These are phyloP conservation scores for Aspergillus cavernicola DNA, from an alignment of 495 filamentous ascomycete species.

Conservation along the genomic window DNA sequence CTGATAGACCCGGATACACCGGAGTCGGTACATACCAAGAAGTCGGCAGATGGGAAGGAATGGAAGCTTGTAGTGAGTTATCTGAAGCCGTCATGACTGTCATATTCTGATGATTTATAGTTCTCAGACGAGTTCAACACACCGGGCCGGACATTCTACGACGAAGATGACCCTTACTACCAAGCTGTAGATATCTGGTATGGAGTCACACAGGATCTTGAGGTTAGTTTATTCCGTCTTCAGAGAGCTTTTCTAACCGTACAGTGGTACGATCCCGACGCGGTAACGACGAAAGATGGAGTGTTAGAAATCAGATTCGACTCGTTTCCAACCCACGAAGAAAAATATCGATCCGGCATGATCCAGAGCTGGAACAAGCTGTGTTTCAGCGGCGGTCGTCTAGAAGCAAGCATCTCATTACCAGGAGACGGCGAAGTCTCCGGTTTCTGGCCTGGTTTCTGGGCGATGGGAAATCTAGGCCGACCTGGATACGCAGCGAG, in stretches of 20 bases:
- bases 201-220: constrained; percentile 71
- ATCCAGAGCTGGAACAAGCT: constrained; percentile 78
- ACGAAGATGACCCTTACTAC: constrained; percentile 69
- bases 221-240: constrained; percentile 36
- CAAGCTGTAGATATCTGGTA: constrained; percentile 76
- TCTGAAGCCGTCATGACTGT: too few relatives aligned
- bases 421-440: constrained; percentile 65
- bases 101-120: constrained; percentile 23
- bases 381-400: constrained; percentile 70
- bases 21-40: constrained; percentile 53
- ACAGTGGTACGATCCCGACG: constrained; percentile 82
- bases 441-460: constrained; percentile 80
- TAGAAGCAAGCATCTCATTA: constrained; percentile 76
- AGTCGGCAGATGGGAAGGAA: constrained; percentile 53
- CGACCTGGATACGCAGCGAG: constrained; percentile 66
- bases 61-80: constrained; percentile 64
- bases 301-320: constrained; percentile 65
- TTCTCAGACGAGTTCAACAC: constrained; percentile 80
- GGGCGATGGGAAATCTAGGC: constrained; percentile 74
- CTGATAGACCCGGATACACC: constrained; percentile 75
- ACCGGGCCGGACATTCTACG: constrained; percentile 68
- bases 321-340: constrained; percentile 61
- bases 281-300: constrained; percentile 63
- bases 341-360: constrained; percentile 78
- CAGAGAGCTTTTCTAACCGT: not conserved